Conservation (phyloP, 495 filamentous ascomycete genomes). For the Parathielavia appendiculata region DNA sequence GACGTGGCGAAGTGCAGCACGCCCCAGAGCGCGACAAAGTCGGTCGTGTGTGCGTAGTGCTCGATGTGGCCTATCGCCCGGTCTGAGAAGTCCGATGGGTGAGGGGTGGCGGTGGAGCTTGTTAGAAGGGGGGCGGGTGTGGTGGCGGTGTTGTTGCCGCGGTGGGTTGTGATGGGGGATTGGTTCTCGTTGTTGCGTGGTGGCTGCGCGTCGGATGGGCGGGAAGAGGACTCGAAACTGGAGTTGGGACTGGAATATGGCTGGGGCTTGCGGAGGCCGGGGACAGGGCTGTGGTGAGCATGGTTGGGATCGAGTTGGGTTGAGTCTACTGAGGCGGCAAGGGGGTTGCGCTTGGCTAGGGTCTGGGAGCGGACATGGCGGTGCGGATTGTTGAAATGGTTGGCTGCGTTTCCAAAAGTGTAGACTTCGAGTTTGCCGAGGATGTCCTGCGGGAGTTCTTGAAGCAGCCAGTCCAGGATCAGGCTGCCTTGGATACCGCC, state of each 20-base stretch:
- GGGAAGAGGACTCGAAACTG: not conserved
- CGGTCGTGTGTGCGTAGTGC: conserved; percentile 73
- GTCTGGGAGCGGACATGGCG: conserved; percentile 29
- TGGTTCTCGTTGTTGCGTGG: not conserved
- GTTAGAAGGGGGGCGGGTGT: conserved; percentile 10
- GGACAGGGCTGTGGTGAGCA: not conserved
- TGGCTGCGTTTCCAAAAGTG: conserved; percentile 79
- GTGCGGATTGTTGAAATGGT: conserved; percentile 83
- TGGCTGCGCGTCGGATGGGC: conserved; percentile 1
- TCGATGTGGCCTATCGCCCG: conserved; percentile 68
- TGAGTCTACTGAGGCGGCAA: conserved; percentile 26
- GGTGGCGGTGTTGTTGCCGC: not conserved
- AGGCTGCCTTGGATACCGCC: conserved; percentile 72
- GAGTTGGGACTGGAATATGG: not conserved
- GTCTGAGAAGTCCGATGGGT: conserved; percentile 26
- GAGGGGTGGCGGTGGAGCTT: conserved; percentile 17
- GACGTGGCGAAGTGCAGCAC: conserved; percentile 61
- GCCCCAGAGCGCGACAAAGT: conserved; percentile 73
- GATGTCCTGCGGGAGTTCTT: conserved; percentile 63
- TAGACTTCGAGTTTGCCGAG: conserved; percentile 73
- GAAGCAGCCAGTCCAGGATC: conserved; percentile 73
- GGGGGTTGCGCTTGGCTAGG: conserved; percentile 22
- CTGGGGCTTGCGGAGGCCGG: conserved; percentile 4
- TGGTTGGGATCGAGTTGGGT: conserved; percentile 5
- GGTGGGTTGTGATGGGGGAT: not conserved